Evolutionary conservation across 2,329 filamentous ascomycete species (phyloP), one percentile per base, ranked within the genome.

Genomic region (Byssothecium circinans): DNA sequence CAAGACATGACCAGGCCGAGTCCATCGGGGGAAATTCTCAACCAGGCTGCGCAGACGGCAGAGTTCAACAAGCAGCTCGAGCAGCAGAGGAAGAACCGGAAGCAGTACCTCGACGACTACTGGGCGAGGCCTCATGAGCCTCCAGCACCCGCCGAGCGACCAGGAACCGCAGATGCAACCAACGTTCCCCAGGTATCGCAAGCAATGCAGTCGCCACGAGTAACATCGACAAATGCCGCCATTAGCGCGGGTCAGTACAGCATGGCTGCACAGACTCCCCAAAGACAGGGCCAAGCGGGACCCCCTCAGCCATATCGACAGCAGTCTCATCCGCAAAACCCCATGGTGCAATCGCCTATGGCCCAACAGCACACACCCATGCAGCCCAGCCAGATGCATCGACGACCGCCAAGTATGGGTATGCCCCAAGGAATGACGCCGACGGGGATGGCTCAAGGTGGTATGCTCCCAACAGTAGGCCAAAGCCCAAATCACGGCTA

Each of bases 41-140:
- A 88, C 37, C 91, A 96, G 70, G 89, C 91, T 22, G 84, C 89
- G 41, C 89, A 95, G 54, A 87, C 92, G 15, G 89, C 90, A 48
- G 92, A 97, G 59, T 95, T 87, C 75, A 97, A 92, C 75, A 90
- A 94, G 61, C 81, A 82, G 38, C 78, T 97, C 42, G 90, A 88
- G 62, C 82, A 88, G 59, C 87, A 91, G 69, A 86, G 92, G 49
- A 84, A 84, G 32, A 86, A 88, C 72, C 87, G 94, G 49, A 82
- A 80, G 49, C 86, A 91, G 49, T 95, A 90, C 58, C 78, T 95
- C 55, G 85, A 92, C 45, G 85, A 84, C 45, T 81, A 91, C 56
- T 97, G 91, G 88, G 83, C 87, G 55, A 82, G 88, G 52, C 86
- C 88, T 10, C 91, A 95, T 56, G 90, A 96, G 65, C 84, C 87